phyloP scores from a whole-genome alignment of 805 yeast genomes.

The Peterozyma toletana region DNA sequence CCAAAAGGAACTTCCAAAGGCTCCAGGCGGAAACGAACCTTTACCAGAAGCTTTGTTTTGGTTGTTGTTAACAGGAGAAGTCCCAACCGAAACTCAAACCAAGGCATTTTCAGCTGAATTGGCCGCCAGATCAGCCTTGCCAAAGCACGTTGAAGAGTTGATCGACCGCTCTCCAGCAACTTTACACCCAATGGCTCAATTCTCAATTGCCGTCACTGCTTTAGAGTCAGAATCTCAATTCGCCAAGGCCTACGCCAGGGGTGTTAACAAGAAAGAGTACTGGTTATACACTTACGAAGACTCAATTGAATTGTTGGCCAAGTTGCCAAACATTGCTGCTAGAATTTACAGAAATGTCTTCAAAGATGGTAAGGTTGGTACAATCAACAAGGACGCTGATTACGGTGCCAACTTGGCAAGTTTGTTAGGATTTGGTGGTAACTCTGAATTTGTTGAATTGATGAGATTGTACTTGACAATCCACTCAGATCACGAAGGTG shows the following conservation, averaged over 20 bases:
- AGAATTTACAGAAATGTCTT: slow-evolving; percentile 79
- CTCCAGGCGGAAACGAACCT: slow-evolving; percentile 57
- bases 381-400: slow-evolving; percentile 46
- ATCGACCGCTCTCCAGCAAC: slow-evolving; percentile 68
- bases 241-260: slow-evolving; percentile 79
- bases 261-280: slow-evolving; percentile 76
- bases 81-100: slow-evolving; percentile 67
- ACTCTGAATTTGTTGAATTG: slow-evolving; percentile 67
- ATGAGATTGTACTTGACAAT: slow-evolving; percentile 76
- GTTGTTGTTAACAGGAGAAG: slow-evolving; percentile 77
- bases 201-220: slow-evolving; percentile 76
- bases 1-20: slow-evolving; percentile 69
- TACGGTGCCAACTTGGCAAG: slow-evolving; percentile 60
- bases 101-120: slow-evolving; percentile 67
- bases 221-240: slow-evolving; percentile 77
- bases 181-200: slow-evolving; percentile 88
- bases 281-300: slow-evolving; percentile 83
- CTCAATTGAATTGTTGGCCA: slow-evolving; percentile 72
- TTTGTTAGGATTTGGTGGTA: slow-evolving; percentile 50
- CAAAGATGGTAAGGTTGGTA: slow-evolving; percentile 67
- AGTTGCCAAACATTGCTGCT: slow-evolving; percentile 75
- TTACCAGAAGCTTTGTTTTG: slow-evolving; percentile 78
- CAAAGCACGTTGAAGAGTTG: slow-evolving; percentile 68
- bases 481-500: slow-evolving; percentile 89
- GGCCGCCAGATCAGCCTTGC: slow-evolving; percentile 71